phyloP scores from a whole-genome alignment of 2,329 filamentous ascomycete species.

The Metarhizium guizhouense region DNA sequence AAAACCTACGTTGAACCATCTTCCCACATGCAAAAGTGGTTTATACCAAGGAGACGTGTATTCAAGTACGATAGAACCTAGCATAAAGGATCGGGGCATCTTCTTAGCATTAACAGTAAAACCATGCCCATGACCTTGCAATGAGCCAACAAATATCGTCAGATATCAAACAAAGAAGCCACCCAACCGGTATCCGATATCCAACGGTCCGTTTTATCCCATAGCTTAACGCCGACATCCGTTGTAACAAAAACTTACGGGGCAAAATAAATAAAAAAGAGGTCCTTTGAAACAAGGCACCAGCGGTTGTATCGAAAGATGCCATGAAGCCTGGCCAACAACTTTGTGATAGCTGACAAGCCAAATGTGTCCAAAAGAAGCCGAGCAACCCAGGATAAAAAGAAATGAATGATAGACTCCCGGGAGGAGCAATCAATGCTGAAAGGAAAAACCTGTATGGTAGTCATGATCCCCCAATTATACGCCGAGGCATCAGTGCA shows the following conservation, averaged over 20 bases:
- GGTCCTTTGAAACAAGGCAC: background rate
- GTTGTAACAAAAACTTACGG: background rate
- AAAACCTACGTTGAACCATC: background rate
- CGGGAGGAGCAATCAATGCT: background rate
- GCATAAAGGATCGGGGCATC: background rate
- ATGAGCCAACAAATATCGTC: slow-evolving; percentile 1
- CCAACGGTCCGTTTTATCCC: slow-evolving; percentile 3
- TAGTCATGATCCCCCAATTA: background rate
- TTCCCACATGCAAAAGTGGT: background rate
- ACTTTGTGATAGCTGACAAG: background rate
- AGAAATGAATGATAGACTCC: background rate
- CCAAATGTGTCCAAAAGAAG: background rate
- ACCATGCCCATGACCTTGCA: background rate
- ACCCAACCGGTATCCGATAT: slow-evolving; percentile 1
- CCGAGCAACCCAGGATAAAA: background rate
- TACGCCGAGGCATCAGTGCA: slow-evolving; percentile 1
- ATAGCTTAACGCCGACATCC: slow-evolving; percentile 3
- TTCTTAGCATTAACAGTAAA: background rate
- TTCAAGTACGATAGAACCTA: background rate
- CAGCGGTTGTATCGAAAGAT: background rate
- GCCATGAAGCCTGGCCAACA: background rate
- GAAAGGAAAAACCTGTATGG: background rate
- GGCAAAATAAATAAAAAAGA: background rate
- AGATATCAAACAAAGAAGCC: slow-evolving; percentile 1
- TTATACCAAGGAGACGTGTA: background rate